Base-by-base conservation (phyloP, 257 asterid species). In the Ilex asprella region DNA sequence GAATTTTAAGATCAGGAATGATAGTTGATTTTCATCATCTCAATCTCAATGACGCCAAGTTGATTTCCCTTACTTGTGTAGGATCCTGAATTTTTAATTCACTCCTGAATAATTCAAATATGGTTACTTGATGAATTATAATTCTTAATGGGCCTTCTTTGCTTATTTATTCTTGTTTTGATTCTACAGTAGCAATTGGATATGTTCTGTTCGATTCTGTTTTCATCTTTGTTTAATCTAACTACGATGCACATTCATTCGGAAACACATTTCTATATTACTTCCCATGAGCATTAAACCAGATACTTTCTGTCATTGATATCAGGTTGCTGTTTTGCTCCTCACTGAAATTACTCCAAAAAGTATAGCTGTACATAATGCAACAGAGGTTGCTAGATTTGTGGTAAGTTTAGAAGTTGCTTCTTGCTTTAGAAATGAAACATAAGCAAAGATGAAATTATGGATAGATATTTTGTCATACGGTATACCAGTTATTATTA, bases 301-400 rank as follows among this genome's bases (percentile, higher is more conserved):
- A 66, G 70, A 67, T 59, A 16, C 39, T 43, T 56, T 67, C 64
- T 62, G 5, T 62, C 60, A 62, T 55, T 58, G 54, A 64, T 72
- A 52, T 68, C 86, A 93, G 99, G 97, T 93, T 74, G 84, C 85
- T 31, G 73, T 93, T 78, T 81, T 93, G 80, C 99, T 93, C 51
- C 97, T 93, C 66, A 93, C 99, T 30, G 99, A 93, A 81, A 93
- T 93, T 64, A 93, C 99, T 67, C 99, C 99, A 32, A 93, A 93
- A 79, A 93, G 99, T 76, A 74, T 93, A 65, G 99, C 99, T 65
- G 99, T 93, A 71, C 97, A 93, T 75, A 86, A 93, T 87, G 96
- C 99, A 67, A 82, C 97, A 0, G 97, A 93, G 72, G 97, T 89
- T 56, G 99, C 91, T 41, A 89, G 89, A 67, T 66, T 93, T 82